These are phyloP conservation scores for Monosporozyma solicola DNA, from an alignment of 805 yeast genomes.

Conservation along the genomic window DNA sequence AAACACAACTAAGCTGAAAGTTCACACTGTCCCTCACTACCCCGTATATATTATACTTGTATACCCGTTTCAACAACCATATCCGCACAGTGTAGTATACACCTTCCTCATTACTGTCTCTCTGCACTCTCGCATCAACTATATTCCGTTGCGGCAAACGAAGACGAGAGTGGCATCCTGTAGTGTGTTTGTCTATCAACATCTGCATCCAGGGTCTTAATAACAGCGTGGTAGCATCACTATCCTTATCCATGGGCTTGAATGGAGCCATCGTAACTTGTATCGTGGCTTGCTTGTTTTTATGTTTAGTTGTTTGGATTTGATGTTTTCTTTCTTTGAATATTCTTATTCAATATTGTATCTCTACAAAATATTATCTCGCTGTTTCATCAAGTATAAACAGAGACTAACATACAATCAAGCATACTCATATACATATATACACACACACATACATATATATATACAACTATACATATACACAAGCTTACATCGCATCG, in stretches of 20 bases:
- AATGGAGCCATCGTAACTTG: neutral
- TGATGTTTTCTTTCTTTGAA: neutral
- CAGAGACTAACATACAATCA: too few species aligned
- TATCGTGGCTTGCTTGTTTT: neutral
- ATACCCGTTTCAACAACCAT: neutral
- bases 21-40: neutral
- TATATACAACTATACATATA: too few species aligned
- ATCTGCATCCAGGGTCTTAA: neutral
- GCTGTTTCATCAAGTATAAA: too few species aligned
- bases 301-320: neutral
- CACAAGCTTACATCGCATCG: too few species aligned
- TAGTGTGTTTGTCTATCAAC: neutral
- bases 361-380: too few species aligned
- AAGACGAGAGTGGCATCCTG: neutral
- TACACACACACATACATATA: too few species aligned
- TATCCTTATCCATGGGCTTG: neutral
- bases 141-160: neutral
- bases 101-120: neutral
- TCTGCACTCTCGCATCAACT: neutral
- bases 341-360: too few species aligned
- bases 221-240: neutral
- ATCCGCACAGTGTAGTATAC: neutral
- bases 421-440: too few species aligned
- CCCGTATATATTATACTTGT: neutral
- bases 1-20: neutral